Percentiles rank a stretch among this genome's conserved stretches.
Evolutionary conservation across 805 yeast genomes (phyloP).

Genomic region (Nakazawaea peltata): DNA sequence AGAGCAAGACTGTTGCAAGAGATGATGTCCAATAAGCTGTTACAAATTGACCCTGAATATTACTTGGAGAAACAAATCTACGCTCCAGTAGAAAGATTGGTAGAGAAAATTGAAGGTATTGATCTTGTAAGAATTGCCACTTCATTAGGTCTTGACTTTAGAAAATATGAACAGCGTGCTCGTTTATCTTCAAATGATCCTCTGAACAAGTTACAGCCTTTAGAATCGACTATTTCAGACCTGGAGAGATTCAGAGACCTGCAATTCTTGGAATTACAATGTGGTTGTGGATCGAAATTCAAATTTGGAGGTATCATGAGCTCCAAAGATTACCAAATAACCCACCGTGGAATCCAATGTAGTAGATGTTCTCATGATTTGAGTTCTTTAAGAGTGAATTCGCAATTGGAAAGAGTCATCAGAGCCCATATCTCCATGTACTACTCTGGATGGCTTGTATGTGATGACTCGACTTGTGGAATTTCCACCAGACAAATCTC

Average conservation of each 20-base stretch:
- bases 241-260: conserved; percentile 72
- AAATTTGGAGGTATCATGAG: conserved; percentile 69
- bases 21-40: conserved; percentile 38
- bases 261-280: conserved; percentile 44
- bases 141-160: conserved; percentile 70
- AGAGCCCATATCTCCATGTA: conserved; percentile 65
- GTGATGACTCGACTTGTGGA: conserved; percentile 84
- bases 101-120: conserved; percentile 80
- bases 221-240: conserved; percentile 77
- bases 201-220: conserved; percentile 49
- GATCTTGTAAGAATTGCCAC: conserved; percentile 74
- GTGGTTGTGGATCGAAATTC: conserved; percentile 57
- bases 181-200: conserved; percentile 22
- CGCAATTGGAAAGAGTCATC: conserved; percentile 70
- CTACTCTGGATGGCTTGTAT: conserved; percentile 78
- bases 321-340: conserved; percentile 51
- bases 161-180: conserved; percentile 43
- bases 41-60: conserved; percentile 66
- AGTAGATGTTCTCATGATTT: conserved; percentile 47
- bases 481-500: conserved; percentile 74
- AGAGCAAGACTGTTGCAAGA: conserved; percentile 82
- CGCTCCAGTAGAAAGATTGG: conserved; percentile 83
- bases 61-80: conserved; percentile 85
- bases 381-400: conserved; percentile 44
- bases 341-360: conserved; percentile 68